Percentiles rank a stretch among this genome's conserved stretches.
These are phyloP conservation scores for Haematococcus sp. DNA, from an alignment of 139 green algal genomes.

Conservation along the genomic window DNA sequence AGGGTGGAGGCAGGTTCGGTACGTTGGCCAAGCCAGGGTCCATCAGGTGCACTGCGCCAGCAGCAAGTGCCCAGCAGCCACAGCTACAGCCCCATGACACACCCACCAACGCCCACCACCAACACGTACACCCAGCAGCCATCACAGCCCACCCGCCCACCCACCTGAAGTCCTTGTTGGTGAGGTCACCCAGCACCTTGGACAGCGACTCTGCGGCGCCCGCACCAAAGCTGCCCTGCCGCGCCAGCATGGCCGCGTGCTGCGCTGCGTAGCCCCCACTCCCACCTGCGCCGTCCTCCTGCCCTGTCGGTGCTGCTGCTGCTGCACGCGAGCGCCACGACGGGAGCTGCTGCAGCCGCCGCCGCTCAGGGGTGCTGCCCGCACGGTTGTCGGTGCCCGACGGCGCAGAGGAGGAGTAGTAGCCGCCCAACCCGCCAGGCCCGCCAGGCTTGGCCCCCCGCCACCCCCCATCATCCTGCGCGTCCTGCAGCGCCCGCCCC, in stretches of 20 bases:
- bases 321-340: neutral
- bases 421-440: neutral
- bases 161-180: conserved; percentile 45
- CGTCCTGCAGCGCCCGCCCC: neutral
- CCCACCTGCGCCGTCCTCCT: neutral
- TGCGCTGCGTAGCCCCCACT: neutral
- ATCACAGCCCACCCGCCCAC: too few species aligned
- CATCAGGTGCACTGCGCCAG: too few species aligned
- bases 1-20: too few species aligned
- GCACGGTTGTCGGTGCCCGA: neutral
- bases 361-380: neutral
- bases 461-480: neutral
- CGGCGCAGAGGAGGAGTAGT: neutral
- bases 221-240: neutral
- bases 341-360: neutral
- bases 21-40: too few species aligned
- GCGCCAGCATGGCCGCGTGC: neutral
- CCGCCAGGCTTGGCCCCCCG: neutral
- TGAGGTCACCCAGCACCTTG: conserved; percentile 25
- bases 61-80: too few species aligned
- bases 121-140: too few species aligned
- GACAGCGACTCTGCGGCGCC: conserved; percentile 19
- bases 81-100: too few species aligned
- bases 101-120: too few species aligned
- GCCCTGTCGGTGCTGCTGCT: neutral